These are phyloP conservation scores for Amborella trichopoda DNA, from an alignment of 164 flowering plant genomes.

Conservation along the genomic window DNA sequence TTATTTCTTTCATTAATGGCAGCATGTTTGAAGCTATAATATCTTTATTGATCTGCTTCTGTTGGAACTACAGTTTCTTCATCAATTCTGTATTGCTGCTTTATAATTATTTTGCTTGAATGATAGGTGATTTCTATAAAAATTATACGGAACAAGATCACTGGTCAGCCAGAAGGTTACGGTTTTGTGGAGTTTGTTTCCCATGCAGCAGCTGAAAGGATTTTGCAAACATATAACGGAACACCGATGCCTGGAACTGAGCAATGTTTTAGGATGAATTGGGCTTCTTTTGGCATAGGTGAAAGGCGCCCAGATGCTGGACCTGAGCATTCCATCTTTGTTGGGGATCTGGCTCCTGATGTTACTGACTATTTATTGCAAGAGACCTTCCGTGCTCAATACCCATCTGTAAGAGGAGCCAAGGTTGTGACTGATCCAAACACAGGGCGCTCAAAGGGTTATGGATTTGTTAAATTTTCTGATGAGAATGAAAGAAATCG, in stretches of 20 bases:
- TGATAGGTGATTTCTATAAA: constrained; percentile 71
- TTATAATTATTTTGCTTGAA: background rate
- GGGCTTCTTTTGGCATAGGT: constrained; percentile 98
- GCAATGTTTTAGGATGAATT: constrained; percentile 70
- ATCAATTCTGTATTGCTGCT: no score
- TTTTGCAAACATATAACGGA: constrained; percentile 77
- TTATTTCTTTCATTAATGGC: no score
- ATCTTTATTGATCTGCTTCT: no score
- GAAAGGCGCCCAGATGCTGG: constrained; percentile 78
- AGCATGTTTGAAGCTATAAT: no score
- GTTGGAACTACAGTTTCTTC: no score
- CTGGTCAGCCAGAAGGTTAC: constrained; percentile 96
- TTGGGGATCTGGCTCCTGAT: constrained; percentile 97
- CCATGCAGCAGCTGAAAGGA: constrained; percentile 81
- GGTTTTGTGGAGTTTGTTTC: constrained; percentile 90
- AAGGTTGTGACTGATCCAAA: constrained; percentile 94
- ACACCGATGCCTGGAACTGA: constrained; percentile 94
- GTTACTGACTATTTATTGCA: constrained; percentile 93
- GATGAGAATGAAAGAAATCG: constrained; percentile 91
- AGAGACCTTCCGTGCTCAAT: constrained; percentile 73
- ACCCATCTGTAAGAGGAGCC: constrained; percentile 95
- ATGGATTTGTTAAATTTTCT: constrained; percentile 93
- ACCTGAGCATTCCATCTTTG: constrained; percentile 96
- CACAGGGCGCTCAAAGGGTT: constrained; percentile 92
- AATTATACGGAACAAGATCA: constrained; percentile 82